These are phyloP conservation scores for Lineolata rhizophorae DNA, from an alignment of 495 filamentous ascomycete genomes.

Conservation along the genomic window DNA sequence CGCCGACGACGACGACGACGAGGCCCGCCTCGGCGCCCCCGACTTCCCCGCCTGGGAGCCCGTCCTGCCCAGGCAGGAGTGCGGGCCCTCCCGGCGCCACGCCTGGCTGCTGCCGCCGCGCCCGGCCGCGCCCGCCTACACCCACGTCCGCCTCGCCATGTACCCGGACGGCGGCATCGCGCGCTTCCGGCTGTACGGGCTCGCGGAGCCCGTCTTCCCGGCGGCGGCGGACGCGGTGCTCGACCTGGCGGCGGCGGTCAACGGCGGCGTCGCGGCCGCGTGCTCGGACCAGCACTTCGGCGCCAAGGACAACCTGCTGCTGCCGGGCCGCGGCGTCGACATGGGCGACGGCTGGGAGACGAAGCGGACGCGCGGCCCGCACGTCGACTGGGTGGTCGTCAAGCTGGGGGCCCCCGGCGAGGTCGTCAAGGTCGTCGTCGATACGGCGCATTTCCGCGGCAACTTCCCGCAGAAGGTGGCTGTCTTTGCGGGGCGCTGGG, in stretches of 20 bases:
- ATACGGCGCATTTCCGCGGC: constrained; percentile 77
- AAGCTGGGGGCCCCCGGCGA: constrained; percentile 49
- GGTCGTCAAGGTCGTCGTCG: constrained; percentile 52
- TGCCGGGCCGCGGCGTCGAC: constrained; percentile 69
- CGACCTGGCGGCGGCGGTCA: constrained; percentile 63
- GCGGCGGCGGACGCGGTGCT: constrained; percentile 37
- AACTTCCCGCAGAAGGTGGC: constrained; percentile 69
- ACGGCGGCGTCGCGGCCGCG: constrained; percentile 52
- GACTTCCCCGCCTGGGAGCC: constrained; percentile 43
- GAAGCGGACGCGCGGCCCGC: constrained; percentile 49
- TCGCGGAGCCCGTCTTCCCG: constrained; percentile 51
- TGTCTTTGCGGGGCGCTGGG: constrained; percentile 40
- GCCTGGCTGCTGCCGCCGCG: constrained; percentile 44
- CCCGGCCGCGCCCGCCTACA: constrained; percentile 42
- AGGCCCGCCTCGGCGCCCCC: constrained; percentile 26
- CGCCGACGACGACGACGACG: constrained; percentile 20
- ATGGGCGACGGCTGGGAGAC: constrained; percentile 98
- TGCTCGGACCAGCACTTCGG: constrained; percentile 81
- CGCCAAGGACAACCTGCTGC: constrained; percentile 56
- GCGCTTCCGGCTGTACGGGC: constrained; percentile 60
- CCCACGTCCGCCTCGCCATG: constrained; percentile 73
- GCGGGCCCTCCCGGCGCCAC: constrained; percentile 55
- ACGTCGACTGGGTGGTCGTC: constrained; percentile 74
- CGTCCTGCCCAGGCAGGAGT: constrained; percentile 45
- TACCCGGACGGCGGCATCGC: constrained; percentile 92